phyloP scores from a whole-genome alignment of 2,329 filamentous ascomycete genomes.

The Phoma sp. region DNA sequence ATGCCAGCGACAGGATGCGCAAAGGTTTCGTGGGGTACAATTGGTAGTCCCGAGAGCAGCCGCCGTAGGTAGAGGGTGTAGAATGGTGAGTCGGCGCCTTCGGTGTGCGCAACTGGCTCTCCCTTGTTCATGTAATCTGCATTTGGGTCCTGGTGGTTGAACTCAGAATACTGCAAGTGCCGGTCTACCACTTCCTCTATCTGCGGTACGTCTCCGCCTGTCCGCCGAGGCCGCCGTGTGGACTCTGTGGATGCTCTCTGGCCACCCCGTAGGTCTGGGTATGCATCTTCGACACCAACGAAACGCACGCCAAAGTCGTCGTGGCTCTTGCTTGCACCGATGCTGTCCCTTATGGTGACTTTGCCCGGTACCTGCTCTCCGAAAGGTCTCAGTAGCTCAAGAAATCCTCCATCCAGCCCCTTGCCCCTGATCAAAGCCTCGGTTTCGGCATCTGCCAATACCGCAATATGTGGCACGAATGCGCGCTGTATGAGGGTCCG shows the following conservation, averaged over 20 bases:
- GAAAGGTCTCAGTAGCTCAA: conserved; percentile 88
- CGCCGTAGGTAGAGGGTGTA: conserved; percentile 86
- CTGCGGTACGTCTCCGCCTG: conserved; percentile 66
- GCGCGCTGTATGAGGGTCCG: conserved; percentile 76
- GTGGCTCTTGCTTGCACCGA: conserved; percentile 80
- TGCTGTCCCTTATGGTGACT: conserved; percentile 88
- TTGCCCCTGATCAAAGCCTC: conserved; percentile 82
- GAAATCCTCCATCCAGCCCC: conserved; percentile 81
- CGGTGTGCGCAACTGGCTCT: conserved; percentile 20
- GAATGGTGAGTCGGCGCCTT: conserved; percentile 71
- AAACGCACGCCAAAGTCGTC: conserved; percentile 94
- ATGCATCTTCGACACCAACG: conserved; percentile 69
- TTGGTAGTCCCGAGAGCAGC: conserved; percentile 78
- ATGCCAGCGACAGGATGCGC: conserved; percentile 93
- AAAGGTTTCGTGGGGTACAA: conserved; percentile 90
- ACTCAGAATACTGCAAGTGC: conserved; percentile 79
- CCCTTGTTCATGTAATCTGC: conserved; percentile 54
- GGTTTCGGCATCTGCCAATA: conserved; percentile 87
- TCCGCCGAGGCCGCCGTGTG: conserved; percentile 46
- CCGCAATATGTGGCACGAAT: conserved; percentile 87
- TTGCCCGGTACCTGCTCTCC: conserved; percentile 88
- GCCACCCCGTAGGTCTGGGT: conserved; percentile 49
- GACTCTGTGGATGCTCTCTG: conserved; percentile 37
- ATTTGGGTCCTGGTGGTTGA: conserved; percentile 48
- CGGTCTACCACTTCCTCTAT: conserved; percentile 83